Evolutionary conservation across 1,284 basidiomycete genomes (phyloP), one percentile per base, ranked within the genome.

Genomic region (Irpex sp.): DNA sequence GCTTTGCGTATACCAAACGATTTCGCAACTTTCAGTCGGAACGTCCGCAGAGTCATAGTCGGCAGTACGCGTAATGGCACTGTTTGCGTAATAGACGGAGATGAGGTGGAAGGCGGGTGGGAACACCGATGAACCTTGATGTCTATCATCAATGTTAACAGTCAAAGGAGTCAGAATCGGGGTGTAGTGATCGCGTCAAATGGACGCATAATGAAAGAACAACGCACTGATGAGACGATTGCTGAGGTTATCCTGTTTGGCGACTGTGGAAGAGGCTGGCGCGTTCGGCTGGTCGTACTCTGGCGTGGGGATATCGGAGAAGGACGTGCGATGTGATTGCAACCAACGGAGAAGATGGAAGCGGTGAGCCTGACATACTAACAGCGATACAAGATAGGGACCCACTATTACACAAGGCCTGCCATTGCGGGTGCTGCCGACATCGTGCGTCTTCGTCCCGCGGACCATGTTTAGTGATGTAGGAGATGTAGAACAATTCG

Each of bases 401-500:
- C 88, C 68, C 68, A 93, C 92, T 88, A 62, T 77, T 66, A 68
- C 87, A 88, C 36, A 94, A 77, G 47, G 77, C 77, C 43, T 71
- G 68, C 87, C 88, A 92, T 60, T 83, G 85, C 43, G 88, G 87
- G 68, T 92, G 87, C 66, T 76, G 74, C 68, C 74, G 71, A 59
- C 68, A 67, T 60, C 82, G 79, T 62, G 78, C 79, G 31, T 80
- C 77, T 19, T 84, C 82, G 36, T 78, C 74, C 21, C 74, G 72
- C 37, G 77, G 74, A 51, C 74, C 70, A 51, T 82, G 74, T 58
- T 81, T 83, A 58, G 79, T 77, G 65, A 89, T 78, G 69, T 78
- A 81, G 39, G 88, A 88, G 59, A 96, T 78, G 75, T 95, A 97
- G 71, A 90, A 93, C 49, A 94, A 75, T 75, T 98, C 95, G 57